A percentile compares a stretch with the other conserved stretches of the same genome.
Conservation (phyloP, 176 grass and related monocot species). For the Oryza meyeriana region DNA sequence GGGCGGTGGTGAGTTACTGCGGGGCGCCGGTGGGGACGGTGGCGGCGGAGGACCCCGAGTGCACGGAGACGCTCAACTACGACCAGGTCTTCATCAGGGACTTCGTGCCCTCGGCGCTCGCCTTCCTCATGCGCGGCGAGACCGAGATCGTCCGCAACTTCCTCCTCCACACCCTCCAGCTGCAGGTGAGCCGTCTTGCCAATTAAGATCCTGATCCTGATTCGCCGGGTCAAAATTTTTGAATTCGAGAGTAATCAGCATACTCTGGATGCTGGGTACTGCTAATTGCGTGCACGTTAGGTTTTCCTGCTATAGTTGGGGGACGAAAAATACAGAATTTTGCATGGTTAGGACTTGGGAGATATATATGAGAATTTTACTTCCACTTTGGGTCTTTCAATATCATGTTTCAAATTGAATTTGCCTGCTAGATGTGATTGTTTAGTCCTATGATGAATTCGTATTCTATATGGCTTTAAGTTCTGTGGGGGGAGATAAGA, state of each 20-base stretch:
- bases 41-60: constrained; percentile 67
- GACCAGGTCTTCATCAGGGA: constrained; percentile 99
- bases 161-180: constrained; percentile 92
- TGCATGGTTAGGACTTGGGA: not conserved
- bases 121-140: constrained; percentile 93
- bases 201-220: constrained; percentile 19
- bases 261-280: not conserved
- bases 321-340: not conserved
- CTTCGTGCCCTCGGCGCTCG: constrained; percentile 92
- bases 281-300: constrained; percentile 29
- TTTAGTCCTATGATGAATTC: not conserved
- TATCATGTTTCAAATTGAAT: not conserved
- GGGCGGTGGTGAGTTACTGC: constrained; percentile 80
- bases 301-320: not conserved
- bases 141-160: constrained; percentile 96
- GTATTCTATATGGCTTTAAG: not conserved
- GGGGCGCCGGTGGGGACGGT: constrained; percentile 85
- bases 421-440: not conserved
- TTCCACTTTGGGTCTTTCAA: not conserved
- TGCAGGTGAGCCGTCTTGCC: constrained; percentile 63
- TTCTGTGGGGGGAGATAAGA: not conserved
- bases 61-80: constrained; percentile 76
- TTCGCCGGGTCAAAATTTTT: not conserved
- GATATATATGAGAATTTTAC: constrained; percentile 1
- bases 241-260: not conserved